Base-by-base conservation (phyloP, 805 yeast species). In the Suhomyces sp. region DNA sequence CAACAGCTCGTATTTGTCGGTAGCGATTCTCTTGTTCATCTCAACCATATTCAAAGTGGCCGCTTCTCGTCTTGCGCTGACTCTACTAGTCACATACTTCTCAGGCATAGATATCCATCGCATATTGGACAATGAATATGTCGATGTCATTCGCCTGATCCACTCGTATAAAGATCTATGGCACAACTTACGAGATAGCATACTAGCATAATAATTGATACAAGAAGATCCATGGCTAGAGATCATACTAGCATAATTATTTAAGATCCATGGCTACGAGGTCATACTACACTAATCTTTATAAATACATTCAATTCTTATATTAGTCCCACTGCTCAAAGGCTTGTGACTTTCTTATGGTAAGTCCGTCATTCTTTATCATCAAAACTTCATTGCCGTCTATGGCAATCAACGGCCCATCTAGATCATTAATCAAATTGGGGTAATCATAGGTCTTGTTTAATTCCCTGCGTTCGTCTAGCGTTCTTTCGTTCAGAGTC, bases 401-500 rank as follows among this genome's bases (percentile, higher is more conserved):
- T 13, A 85, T 73, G 1, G 86, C 87, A 31, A 92, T 74, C 81
- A 96, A 82, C 0, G 98, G 97, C 0, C 96, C 96, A 57, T 90
- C 97, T 44, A 93, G 69, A 4, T 82, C 80, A 47, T 79, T 81
- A 0, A 85, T 76, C 58, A 89, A 68, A 57, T 82, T 82, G 2
- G 97, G 97, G 66, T 89, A 92, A 44, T 83, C 85, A 60, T 91
- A 93, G 6, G 82, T 82, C 57, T 82, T 86, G 59, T 83, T 76
- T 44, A 78, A 62, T 63, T 90, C 96, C 53, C 96, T 76, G 47
- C 84, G 72, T 64, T 89, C 96, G 64, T 89, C 96, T 35, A 89
- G 76, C 0, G 96, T 89, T 54, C 73, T 73, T 13, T 72, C 62
- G n/a, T 49, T 20, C 15, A 37, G 37, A 3, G 19, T 6, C 48